These are phyloP conservation scores for Metschnikowia borealis DNA, from an alignment of 805 yeast genomes.

Conservation along the genomic window DNA sequence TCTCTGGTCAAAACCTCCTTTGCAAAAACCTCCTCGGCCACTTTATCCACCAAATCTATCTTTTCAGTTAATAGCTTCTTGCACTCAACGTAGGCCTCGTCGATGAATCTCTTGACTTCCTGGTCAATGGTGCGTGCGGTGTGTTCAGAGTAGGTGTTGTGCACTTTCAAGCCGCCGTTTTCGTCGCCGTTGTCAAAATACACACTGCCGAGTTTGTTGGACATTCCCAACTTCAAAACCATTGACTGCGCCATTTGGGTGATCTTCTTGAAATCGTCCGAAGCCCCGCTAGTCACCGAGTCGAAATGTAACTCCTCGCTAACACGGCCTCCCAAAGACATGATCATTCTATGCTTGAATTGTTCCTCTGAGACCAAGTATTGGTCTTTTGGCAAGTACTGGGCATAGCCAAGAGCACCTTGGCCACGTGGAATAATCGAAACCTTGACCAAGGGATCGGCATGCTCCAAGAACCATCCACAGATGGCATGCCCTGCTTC, in stretches of 20 bases:
- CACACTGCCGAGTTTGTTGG: constrained; percentile 78
- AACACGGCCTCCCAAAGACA: constrained; percentile 97
- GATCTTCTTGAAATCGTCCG: constrained; percentile 94
- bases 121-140: constrained; percentile 78
- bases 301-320: constrained; percentile 90
- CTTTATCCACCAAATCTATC: constrained; percentile 56
- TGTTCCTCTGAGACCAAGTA: constrained; percentile 75
- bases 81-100: constrained; percentile 72
- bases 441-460: constrained; percentile 92
- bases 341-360: constrained; percentile 84
- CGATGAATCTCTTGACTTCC: constrained; percentile 77
- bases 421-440: constrained; percentile 96
- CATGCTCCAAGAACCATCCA: constrained; percentile 90
- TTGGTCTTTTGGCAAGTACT: constrained; percentile 90
- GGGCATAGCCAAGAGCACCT: constrained; percentile 97
- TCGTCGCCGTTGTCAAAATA: constrained; percentile 67
- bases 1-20: constrained; percentile 81
- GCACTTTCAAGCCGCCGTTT: constrained; percentile 44
- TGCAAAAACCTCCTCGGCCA: constrained; percentile 65
- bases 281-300: constrained; percentile 93
- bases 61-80: constrained; percentile 58
- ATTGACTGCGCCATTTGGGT: constrained; percentile 89
- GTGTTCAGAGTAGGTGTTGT: constrained; percentile 86
- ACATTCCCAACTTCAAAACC: constrained; percentile 94
- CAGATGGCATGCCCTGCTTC: constrained; percentile 99